Base-by-base conservation (phyloP, 192 early-diverging fungal genomes). In the Lunasporangiospora selenospora region DNA sequence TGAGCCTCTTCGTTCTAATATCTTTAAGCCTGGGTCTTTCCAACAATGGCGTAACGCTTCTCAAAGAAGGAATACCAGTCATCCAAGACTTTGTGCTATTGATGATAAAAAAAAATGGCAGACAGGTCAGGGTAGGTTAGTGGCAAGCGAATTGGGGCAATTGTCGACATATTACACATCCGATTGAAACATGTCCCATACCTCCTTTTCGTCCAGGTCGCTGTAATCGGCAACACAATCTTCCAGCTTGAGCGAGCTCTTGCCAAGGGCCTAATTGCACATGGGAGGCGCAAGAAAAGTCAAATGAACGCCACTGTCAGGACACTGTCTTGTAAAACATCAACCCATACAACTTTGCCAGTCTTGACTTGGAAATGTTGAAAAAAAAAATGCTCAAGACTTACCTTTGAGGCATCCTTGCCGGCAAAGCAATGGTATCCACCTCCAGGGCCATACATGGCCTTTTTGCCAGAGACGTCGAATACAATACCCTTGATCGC, bases 401-500 rank as follows among this genome's bases (percentile, higher is more conserved):
- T 62, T 77, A 88, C 85, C 78, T 79, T 86, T 10, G 87, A 90
- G 15, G 89, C 88, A 70, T 93, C 93, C 77, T 90, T 89, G 19
- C 93, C 93, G 23, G 92, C 89, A 77, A 95, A 93, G 24, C 86
- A 77, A 46, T 77, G 66, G 71, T 95, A 95, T 43, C 88, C 88
- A n/a, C 55, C 59, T 3, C 80, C 85, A 5, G 85, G 84, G 23
- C 77, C 71, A 77, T 95, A 95, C 79, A 85, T 81, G 33, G 81
- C 82, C 24, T 77, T 77, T 49, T 86, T 84, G 45, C 45, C 30
- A 1, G 86, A 78, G 21, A 95, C 91, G 80, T 95, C 91, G 62
- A 87, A 95, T 7, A 95, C 83, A 48, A 79, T 86, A 9, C 93
- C 90, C 75, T 93, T 95, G 50, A 95, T 78, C 4, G 90, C 93